phyloP scores from a whole-genome alignment of 371 early-diverging fungal species.

The Mortierella polycephala region DNA sequence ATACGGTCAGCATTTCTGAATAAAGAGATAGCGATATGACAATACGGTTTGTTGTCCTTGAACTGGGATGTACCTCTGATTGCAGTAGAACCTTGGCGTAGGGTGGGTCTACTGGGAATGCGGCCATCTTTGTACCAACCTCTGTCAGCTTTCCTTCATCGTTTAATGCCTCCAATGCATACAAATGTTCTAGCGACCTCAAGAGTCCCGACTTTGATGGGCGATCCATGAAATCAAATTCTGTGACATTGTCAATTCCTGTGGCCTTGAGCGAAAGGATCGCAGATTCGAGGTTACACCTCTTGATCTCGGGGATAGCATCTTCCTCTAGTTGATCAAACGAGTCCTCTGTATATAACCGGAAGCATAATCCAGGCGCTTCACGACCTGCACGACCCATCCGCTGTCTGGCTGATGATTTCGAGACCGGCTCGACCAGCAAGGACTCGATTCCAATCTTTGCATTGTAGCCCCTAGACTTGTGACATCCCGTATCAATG shows the following conservation, averaged over 20 bases:
- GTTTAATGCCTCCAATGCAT: constrained; percentile 90
- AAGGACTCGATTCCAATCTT: constrained; percentile 90
- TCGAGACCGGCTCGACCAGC: constrained; percentile 88
- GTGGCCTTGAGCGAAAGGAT: constrained; percentile 90
- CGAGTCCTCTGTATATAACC: constrained; percentile 93
- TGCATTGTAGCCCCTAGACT: constrained; percentile 95
- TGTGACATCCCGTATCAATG: constrained; percentile 96
- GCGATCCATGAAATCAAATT: constrained; percentile 96
- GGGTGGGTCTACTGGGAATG: constrained; percentile 94
- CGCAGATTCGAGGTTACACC: constrained; percentile 91
- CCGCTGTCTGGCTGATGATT: constrained; percentile 96
- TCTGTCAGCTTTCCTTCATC: constrained; percentile 84
- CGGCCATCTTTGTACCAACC: constrained; percentile 89
- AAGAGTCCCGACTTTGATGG: constrained; percentile 77
- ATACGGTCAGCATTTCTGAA: neutral
- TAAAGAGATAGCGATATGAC: neutral
- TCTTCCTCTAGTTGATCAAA: constrained; percentile 77
- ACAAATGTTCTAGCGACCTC: constrained; percentile 89
- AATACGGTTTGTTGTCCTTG: neutral
- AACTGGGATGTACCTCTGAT: constrained; percentile 49
- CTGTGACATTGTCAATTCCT: constrained; percentile 87
- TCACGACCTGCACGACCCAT: constrained; percentile 97
- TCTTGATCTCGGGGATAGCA: constrained; percentile 94
- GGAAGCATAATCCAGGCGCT: constrained; percentile 86
- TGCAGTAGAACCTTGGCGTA: constrained; percentile 92